Evolutionary conservation across 176 grass and related monocot genomes (phyloP).

Genomic region (Triticum turgidum): DNA sequence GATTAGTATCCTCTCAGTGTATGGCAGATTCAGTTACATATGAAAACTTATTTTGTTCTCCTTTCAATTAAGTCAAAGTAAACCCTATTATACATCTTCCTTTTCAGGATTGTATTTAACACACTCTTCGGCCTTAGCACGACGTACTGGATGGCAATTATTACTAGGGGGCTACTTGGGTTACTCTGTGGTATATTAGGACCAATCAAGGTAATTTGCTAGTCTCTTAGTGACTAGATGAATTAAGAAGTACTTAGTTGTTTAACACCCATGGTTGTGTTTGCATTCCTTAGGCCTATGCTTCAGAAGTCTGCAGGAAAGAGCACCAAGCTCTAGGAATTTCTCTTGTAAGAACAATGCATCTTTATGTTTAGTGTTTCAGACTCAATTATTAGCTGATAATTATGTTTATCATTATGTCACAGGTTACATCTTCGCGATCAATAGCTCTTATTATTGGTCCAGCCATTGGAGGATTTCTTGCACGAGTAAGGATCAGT

Average conservation of each 20-base stretch:
- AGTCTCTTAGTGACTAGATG: neutral
- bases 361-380: neutral
- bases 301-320: constrained; percentile 67
- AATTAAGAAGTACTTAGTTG: neutral
- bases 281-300: constrained; percentile 60
- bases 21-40: constrained; percentile 6
- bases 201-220: constrained; percentile 53
- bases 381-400: neutral
- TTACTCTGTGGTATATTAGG: constrained; percentile 62
- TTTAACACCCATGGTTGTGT: neutral
- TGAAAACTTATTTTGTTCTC: neutral
- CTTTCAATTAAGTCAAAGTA: neutral
- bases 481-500: constrained; percentile 42
- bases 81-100: neutral
- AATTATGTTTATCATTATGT: neutral
- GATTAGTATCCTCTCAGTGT: constrained; percentile 63
- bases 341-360: constrained; percentile 50
- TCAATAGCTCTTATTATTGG: constrained; percentile 61
- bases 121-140: constrained; percentile 67
- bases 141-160: constrained; percentile 65
- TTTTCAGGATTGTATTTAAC: constrained; percentile 52
- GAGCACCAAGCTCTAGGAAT: constrained; percentile 71
- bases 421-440: constrained; percentile 56
- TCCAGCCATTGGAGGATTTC: constrained; percentile 74
- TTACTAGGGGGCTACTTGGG: constrained; percentile 54